Evolutionary conservation across 2,329 filamentous ascomycete species (phyloP).

Genomic region (Biscogniauxia mediterranea): DNA sequence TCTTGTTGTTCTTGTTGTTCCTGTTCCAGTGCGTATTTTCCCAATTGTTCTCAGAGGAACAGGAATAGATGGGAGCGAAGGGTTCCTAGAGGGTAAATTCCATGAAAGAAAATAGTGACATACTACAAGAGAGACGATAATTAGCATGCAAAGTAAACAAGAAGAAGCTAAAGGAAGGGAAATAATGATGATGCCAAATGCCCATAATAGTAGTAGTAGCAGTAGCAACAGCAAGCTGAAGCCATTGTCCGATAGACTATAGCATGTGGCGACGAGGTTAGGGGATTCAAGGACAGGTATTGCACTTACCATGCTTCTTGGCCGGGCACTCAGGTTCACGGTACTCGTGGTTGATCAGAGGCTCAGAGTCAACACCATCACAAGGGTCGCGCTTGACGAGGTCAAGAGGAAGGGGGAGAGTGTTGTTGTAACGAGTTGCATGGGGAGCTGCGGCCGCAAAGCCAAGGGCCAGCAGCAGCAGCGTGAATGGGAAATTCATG

Average conservation of each 20-base stretch:
- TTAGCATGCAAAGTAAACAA: too few species aligned
- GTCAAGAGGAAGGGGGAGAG: not conserved
- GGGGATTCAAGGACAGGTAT: not conserved
- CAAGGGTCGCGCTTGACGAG: conserved; percentile 2
- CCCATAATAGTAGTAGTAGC: too few species aligned
- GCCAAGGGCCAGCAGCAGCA: not conserved
- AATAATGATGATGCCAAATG: too few species aligned
- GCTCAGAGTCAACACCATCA: not conserved
- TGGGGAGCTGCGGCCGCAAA: not conserved
- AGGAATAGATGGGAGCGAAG: not conserved
- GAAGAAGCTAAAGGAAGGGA: too few species aligned
- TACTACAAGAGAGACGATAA: too few species aligned
- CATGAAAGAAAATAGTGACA: too few species aligned
- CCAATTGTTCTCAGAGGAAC: not conserved
- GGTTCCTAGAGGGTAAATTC: too few species aligned
- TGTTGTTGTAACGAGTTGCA: not conserved
- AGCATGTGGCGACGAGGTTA: too few species aligned
- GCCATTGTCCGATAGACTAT: not conserved
- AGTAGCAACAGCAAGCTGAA: too few species aligned
- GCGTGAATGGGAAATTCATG: not conserved
- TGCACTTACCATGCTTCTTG: not conserved
- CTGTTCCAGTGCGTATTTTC: not conserved
- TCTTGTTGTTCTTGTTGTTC: not conserved
- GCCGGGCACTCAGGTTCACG: not conserved
- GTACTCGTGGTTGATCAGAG: conserved; percentile 6